Evolutionary conservation across 768 basidiomycete genomes (phyloP), one percentile per base, ranked within the genome.

Genomic region (Russula abietina): DNA sequence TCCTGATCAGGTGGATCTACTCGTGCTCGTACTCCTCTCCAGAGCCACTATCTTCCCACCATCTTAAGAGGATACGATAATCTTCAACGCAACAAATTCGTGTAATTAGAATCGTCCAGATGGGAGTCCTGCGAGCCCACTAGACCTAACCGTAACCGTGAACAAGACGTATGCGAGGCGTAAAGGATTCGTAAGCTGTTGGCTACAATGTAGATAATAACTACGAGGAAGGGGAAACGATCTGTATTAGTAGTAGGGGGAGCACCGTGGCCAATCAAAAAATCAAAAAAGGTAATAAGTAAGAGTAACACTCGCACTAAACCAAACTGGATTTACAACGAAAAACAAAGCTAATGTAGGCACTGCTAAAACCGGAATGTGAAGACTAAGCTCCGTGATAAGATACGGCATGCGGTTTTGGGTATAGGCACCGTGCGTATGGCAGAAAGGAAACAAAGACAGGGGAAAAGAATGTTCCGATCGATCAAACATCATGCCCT

Each of bases 251-350:
- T 43, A 30, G 56, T 38, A 22, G 30, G 16, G 11, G 33, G 1
- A 43, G 17, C 54, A 55, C 32, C 5, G 36, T 24, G 41, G 24
- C 54, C 43, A 43, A 60, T 60, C 39, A 58, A 59, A 57, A 58
- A 59, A 57, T 45, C 59, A 65, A 61, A 67, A 67, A 61, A 65
- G 64, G 55, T 60, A 65, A 67, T 67, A 67, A 67, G 64, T 67
- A 65, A 66, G 55, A 65, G 59, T 52, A 65, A 59, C 63, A 53
- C 33, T 57, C 3, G 59, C 51, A 55, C 53, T 46, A 60, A 55
- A 58, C 56, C 59, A 66, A 65, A 54, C 52, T 12, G 10, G 41
- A 67, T 67, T 60, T 66, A 67, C 66, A 61, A 32, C 17, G 64
- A 65, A 65, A 65, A 66, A 28, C 33, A 65, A 60, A 56, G 59